Evolutionary conservation across 2,329 filamentous ascomycete genomes (phyloP).

Genomic region (Sporothrix pallida): DNA sequence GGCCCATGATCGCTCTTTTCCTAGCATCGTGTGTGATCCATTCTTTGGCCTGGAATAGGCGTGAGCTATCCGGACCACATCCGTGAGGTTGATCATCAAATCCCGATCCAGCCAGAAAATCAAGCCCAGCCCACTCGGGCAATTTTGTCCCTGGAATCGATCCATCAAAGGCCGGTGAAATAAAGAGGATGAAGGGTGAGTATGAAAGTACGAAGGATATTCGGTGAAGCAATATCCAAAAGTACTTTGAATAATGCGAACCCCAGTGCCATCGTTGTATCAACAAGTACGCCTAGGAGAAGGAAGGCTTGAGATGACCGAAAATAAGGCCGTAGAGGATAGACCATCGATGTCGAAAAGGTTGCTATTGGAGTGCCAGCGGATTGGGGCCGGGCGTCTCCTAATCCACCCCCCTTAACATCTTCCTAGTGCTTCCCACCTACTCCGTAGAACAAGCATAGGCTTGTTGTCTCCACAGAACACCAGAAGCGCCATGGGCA

Average conservation of each 20-base stretch:
- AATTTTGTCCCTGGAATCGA: neutral
- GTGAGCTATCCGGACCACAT: neutral
- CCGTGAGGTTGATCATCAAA: neutral
- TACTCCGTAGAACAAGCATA: neutral
- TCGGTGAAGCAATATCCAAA: neutral
- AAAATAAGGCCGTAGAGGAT: neutral
- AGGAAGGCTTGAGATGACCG: neutral
- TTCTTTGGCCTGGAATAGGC: neutral
- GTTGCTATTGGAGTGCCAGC: neutral
- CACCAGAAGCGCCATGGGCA: neutral
- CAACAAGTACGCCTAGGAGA: neutral
- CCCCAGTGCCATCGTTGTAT: no score
- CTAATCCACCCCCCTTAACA: constrained; percentile 7
- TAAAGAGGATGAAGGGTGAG: neutral
- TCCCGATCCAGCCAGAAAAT: neutral
- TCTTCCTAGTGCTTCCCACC: constrained; percentile 6
- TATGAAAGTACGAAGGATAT: neutral
- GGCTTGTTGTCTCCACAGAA: neutral
- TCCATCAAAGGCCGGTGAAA: no score
- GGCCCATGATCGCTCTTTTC: neutral
- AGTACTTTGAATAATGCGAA: neutral
- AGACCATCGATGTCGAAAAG: neutral
- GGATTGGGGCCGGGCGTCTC: neutral
- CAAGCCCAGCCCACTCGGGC: neutral
- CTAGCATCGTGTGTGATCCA: neutral